Base-by-base conservation (phyloP, 257 asterid species). In the Penstemon davidsonii region DNA sequence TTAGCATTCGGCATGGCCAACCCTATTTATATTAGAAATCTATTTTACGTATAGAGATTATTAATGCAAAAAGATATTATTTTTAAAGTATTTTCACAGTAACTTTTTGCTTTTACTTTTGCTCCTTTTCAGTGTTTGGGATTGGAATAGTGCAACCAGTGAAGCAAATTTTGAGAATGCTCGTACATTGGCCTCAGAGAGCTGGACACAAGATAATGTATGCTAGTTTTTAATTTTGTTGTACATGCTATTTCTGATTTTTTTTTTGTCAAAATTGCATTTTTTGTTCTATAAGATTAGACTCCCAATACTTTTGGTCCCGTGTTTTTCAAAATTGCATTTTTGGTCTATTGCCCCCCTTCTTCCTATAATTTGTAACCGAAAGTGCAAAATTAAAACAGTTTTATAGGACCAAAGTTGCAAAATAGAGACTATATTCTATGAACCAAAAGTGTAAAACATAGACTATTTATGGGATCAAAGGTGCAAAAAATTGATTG, bases 161-260 rank as follows among this genome's bases (percentile, higher is more conserved):
- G 95, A 78, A 49, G 91, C 83, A 60, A 87, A 70, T 79, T 84
- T 91, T 41, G 96, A 86, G 80, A 79, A 86, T 73, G 96, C 99
- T 60, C 97, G 99, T 7, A 38, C 81, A 15, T 77, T 87, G 76
- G 96, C 97, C 41, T 91, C 97, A 8, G 76, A 87, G 60, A 82
- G 92, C 82, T 94, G 99, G 99, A 58, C 82, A 4, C 62, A 75
- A 46, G 90, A 81, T 76, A 62, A 81, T 25, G 98, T 86, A 81
- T 18, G 96, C 60, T 25, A 42, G 7, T 61, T 64, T 64, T 44
- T 8, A 55, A 5, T 19, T 61, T 63, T 25, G 52, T 10, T 15
- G 39, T 8, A 38, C 45, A 38, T 38, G 51, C 49, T 13, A 44
- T 41, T 19, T 40, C 41, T 15, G 19, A 39, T 37, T 37, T 59